Evolutionary conservation across 2,329 filamentous ascomycete species (phyloP), one percentile per base, ranked within the genome.

Genomic region (Colletotrichum sp.): DNA sequence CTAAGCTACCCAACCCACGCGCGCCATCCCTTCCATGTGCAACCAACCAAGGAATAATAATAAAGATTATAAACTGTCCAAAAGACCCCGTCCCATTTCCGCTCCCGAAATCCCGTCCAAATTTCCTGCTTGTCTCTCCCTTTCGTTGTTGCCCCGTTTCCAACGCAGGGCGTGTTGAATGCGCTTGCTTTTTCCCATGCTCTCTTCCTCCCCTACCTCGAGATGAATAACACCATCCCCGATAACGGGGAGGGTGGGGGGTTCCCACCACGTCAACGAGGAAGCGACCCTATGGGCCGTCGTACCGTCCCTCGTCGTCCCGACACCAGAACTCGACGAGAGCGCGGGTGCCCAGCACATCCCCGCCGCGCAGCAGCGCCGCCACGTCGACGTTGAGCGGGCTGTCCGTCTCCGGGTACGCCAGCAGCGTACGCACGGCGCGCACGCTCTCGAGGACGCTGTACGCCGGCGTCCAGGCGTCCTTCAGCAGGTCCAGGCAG

Each of bases 391-490:
- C 90, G 83, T 96, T 96, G 77, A 97, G 87, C 79, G 95, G 95
- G 79, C 90, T 93, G 81, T 96, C 94, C 63, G 92, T 89, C 83
- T 93, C 94, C 2, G 94, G 93, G 77, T 89, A 92, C 68, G 83
- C 88, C 74, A 95, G 87, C 80, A 97, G 88, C 86, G 94, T 90
- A 79, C 94, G 91, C 78, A 96, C 90, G 63, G 92, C 92, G 80
- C 94, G 93, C 81, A 96, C 87, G 77, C 93, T 94, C 81, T 93
- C 91, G 43, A 93, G 90, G 24, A 99, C 90, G 55, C 93, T 96
- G 84, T 98, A 97, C 21, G 95, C 93, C 2, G 96, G 95, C 75
- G 94, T 94, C 96, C 96, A 99, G 21, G 90, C 90, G 71, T 93
- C 90, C 82, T 90, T 90, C 75, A 99, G 89, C 77, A 99, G 90